Conservation (phyloP, 129 eudicot genomes). For the Tagetes patula region DNA sequence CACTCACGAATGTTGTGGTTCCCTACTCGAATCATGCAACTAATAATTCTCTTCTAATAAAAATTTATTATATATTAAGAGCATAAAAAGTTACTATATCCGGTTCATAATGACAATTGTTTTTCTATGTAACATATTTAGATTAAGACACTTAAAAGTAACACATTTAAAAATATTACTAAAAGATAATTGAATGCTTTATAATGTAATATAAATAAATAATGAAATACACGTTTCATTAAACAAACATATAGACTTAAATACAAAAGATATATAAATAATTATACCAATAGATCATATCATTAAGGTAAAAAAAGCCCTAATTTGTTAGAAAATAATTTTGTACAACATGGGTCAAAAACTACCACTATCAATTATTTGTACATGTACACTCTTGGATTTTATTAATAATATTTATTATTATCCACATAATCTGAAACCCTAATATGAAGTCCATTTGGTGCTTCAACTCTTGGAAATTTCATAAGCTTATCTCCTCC, state of each 20-base stretch:
- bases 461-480: slow-evolving; percentile 98
- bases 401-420: slow-evolving; percentile 26
- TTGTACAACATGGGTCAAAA: slow-evolving; percentile 34
- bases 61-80: too few relatives aligned
- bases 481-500: slow-evolving; percentile 85
- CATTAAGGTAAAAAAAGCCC: not conserved
- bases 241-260: not conserved
- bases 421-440: slow-evolving; percentile 52
- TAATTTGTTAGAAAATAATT: slow-evolving; percentile 40
- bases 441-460: slow-evolving; percentile 79
- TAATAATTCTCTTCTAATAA: not conserved
- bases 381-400: slow-evolving; percentile 25
- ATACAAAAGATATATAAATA: not conserved
- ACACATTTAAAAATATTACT: not conserved
- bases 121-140: not conserved
- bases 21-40: not conserved
- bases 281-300: not conserved
- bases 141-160: not conserved
- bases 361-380: slow-evolving; percentile 45
- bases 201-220: not conserved
- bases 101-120: too few relatives aligned
- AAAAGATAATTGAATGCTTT: not conserved
- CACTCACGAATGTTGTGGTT: too few relatives aligned
- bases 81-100: too few relatives aligned
- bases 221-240: not conserved